phyloP scores from a whole-genome alignment of 306 rosid genomes.

The Casuarina equisetifolia region DNA sequence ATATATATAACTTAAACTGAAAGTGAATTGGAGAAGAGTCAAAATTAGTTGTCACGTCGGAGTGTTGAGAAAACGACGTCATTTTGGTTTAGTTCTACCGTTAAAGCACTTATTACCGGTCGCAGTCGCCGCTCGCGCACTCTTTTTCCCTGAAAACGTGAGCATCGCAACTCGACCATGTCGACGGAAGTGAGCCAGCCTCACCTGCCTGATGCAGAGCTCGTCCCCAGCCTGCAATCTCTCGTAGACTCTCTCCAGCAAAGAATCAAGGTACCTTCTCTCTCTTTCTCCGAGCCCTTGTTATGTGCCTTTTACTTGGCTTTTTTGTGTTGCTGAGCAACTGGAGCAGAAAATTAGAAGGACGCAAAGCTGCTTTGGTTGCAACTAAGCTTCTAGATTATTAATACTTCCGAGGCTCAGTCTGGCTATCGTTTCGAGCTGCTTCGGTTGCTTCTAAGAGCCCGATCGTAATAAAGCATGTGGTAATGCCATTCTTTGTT shows the following conservation, averaged over 20 bases:
- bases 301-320: background rate
- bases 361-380: too few species aligned
- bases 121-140: background rate
- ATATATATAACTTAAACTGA: too few species aligned
- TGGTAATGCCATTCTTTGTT: background rate
- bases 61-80: too few species aligned
- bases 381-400: too few species aligned
- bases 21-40: too few species aligned
- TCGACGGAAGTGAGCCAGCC: constrained; percentile 36
- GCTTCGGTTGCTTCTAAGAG: background rate
- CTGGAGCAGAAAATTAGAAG: background rate
- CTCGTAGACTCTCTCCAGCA: constrained; percentile 36
- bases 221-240: constrained; percentile 38
- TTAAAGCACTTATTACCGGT: too few species aligned
- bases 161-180: constrained; percentile 24
- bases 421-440: background rate
- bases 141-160: background rate
- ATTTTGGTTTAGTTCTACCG: too few species aligned
- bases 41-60: too few species aligned
- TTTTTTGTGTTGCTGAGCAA: constrained; percentile 5
- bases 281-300: background rate
- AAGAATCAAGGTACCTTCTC: constrained; percentile 60
- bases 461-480: background rate
- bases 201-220: constrained; percentile 23
- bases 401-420: background rate